Percentiles rank a stretch among this genome's conserved stretches.
Conservation (phyloP, 345 rosid species). For the Heritiera littoralis region DNA sequence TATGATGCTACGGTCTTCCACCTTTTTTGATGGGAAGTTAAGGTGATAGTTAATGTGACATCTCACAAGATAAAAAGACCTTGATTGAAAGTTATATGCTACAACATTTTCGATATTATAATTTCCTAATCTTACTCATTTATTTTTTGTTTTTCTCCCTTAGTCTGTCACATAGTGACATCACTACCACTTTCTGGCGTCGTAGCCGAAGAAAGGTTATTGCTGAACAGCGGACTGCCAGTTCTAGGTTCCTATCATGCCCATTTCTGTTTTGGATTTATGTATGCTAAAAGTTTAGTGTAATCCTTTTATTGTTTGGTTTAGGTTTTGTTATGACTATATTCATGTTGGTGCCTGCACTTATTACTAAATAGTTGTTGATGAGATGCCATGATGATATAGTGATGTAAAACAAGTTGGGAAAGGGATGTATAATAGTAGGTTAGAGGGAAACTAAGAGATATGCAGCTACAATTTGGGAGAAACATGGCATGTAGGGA, state of each 20-base stretch:
- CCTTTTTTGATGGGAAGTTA: conserved; percentile 59
- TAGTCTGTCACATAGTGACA: conserved; percentile 89
- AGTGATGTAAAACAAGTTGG: neutral
- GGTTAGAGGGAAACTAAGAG: neutral
- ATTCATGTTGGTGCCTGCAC: neutral
- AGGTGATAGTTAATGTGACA: conserved; percentile 44
- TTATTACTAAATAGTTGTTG: neutral
- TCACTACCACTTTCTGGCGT: conserved; percentile 82
- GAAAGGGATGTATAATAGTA: neutral
- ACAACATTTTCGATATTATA: conserved; percentile 10
- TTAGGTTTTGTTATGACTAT: neutral
- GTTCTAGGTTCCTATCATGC: conserved; percentile 73
- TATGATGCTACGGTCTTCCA: conserved; percentile 29
- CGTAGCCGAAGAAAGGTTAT: conserved; percentile 88
- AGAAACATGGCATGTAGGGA: neutral
- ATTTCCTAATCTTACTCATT: conserved; percentile 12
- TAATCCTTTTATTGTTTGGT: neutral
- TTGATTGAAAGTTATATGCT: neutral
- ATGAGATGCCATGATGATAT: conserved; percentile 4
- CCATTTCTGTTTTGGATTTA: neutral
- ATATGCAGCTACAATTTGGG: neutral
- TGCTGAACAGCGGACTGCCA: conserved; percentile 91
- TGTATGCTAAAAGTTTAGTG: neutral
- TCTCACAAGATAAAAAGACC: neutral
- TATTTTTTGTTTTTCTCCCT: conserved; percentile 24